phyloP scores from a whole-genome alignment of 2,329 filamentous ascomycete genomes.

The Knufia fluminis region DNA sequence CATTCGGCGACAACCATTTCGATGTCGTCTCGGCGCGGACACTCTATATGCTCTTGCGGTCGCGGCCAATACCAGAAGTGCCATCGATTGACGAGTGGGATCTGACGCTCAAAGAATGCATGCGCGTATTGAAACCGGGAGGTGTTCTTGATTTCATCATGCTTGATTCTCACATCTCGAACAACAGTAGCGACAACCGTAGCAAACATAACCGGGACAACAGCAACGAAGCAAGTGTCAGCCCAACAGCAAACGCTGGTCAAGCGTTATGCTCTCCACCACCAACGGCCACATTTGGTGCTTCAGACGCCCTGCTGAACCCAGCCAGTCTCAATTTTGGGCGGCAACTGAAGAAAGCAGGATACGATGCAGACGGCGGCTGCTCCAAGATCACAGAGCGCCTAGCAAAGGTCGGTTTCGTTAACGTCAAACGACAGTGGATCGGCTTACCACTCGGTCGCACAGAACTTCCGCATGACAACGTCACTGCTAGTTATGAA shows the following conservation, averaged over 20 bases:
- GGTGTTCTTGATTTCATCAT: constrained; percentile 87
- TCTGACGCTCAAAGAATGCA: constrained; percentile 71
- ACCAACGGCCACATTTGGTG: neutral
- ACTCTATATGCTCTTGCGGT: constrained; percentile 73
- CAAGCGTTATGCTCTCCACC: constrained; percentile 50
- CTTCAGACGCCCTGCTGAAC: neutral
- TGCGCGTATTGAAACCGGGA: constrained; percentile 84
- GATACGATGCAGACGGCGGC: constrained; percentile 79
- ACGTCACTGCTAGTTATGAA: constrained; percentile 12
- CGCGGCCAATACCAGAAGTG: constrained; percentile 52
- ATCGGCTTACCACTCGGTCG: constrained; percentile 73
- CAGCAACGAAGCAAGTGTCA: constrained; percentile 73
- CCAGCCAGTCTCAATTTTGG: constrained; percentile 71
- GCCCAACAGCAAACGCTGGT: constrained; percentile 70
- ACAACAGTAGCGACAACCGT: constrained; percentile 4
- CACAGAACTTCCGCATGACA: constrained; percentile 14
- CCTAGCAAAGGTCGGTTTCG: constrained; percentile 66
- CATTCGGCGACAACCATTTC: constrained; percentile 78
- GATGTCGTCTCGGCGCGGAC: constrained; percentile 86
- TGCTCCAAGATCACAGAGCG: constrained; percentile 66
- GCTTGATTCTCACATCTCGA: constrained; percentile 69
- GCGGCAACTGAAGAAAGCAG: constrained; percentile 77
- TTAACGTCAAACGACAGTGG: constrained; percentile 76
- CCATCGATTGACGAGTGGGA: constrained; percentile 73
- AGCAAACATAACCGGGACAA: constrained; percentile 24